phyloP scores from a whole-genome alignment of 106 monocot species.

The Amphibolis antarctica region DNA sequence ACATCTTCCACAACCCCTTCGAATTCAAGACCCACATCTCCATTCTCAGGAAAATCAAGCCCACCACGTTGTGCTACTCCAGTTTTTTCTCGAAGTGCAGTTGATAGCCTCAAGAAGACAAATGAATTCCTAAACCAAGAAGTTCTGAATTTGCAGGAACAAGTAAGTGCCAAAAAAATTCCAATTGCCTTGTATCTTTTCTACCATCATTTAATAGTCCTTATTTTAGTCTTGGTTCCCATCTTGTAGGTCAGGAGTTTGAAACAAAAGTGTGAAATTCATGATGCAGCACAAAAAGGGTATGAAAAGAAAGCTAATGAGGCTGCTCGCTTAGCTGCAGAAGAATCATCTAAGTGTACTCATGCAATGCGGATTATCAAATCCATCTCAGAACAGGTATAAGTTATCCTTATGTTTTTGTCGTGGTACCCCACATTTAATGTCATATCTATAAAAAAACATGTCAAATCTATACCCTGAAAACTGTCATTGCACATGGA shows the following conservation, averaged over 20 bases:
- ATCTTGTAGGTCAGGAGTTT: constrained; percentile 31
- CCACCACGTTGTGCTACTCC: constrained; percentile 26
- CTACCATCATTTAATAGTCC: neutral
- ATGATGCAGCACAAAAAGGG: constrained; percentile 32
- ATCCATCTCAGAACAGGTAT: constrained; percentile 35
- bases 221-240: neutral
- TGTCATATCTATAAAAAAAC: no score
- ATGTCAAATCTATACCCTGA: no score
- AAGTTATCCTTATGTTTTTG: no score
- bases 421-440: no score
- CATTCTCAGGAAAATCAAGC: constrained; percentile 37
- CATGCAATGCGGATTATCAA: constrained; percentile 30
- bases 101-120: constrained; percentile 34
- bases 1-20: constrained; percentile 25
- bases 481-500: no score
- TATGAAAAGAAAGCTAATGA: constrained; percentile 40
- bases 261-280: constrained; percentile 38
- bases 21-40: constrained; percentile 34
- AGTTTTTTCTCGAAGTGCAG: constrained; percentile 17
- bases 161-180: constrained; percentile 11
- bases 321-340: constrained; percentile 16
- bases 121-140: constrained; percentile 48
- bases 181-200: neutral
- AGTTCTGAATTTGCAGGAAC: constrained; percentile 30
- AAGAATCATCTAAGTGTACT: constrained; percentile 29